Evolutionary conservation across 2,329 filamentous ascomycete genomes (phyloP).

Genomic region (Cordyceps fumosorosea): DNA sequence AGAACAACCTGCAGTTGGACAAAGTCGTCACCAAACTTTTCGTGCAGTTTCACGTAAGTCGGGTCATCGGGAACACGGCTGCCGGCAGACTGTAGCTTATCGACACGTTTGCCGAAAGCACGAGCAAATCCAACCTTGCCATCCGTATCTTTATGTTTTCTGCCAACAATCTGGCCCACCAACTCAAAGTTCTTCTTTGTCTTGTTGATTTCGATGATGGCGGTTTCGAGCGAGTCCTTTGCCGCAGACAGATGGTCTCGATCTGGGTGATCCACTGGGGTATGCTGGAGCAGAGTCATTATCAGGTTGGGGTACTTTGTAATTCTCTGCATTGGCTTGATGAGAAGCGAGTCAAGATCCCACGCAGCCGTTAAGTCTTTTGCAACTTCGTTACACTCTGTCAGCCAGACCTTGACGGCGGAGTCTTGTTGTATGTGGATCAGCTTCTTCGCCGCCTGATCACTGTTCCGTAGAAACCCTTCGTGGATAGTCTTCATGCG

Average conservation of each 20-base stretch:
- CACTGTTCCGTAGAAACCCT: constrained; percentile 56
- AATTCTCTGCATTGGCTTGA: constrained; percentile 93
- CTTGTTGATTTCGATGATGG: constrained; percentile 85
- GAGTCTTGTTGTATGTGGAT: constrained; percentile 57
- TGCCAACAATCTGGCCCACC: constrained; percentile 78
- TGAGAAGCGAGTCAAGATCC: constrained; percentile 91
- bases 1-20: constrained; percentile 87
- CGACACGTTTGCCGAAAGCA: constrained; percentile 81
- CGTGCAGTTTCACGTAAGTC: constrained; percentile 71
- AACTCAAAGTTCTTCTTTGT: constrained; percentile 92
- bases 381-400: constrained; percentile 86
- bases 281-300: constrained; percentile 70
- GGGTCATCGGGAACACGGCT: constrained; percentile 65
- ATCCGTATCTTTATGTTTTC: constrained; percentile 84
- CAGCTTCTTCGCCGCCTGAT: constrained; percentile 53
- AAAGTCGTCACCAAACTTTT: constrained; percentile 88
- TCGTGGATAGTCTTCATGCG: constrained; percentile 56
- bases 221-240: constrained; percentile 50
- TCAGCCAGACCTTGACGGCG: constrained; percentile 75
- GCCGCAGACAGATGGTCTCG: constrained; percentile 53
- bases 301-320: constrained; percentile 90
- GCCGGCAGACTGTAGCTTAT: constrained; percentile 67
- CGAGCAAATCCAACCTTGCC: constrained; percentile 78
- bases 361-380: constrained; percentile 89
- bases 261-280: constrained; percentile 78